phyloP scores from a whole-genome alignment of 108 stramenopile genomes.

The Skeletonema tropicum region DNA sequence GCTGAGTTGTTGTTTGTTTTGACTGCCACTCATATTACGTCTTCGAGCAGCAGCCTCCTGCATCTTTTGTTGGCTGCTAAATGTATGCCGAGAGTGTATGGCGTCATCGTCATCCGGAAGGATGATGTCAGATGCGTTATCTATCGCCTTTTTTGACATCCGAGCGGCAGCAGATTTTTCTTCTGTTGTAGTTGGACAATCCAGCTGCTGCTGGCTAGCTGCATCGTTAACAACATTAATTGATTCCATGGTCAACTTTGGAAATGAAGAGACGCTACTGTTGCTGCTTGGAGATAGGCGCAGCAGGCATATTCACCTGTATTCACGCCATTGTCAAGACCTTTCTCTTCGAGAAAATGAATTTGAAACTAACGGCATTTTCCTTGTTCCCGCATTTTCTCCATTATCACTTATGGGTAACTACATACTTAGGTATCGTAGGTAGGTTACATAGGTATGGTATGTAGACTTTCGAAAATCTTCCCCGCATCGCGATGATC shows the following conservation, averaged over 20 bases:
- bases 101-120: not conserved
- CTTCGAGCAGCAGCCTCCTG: not conserved
- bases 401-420: too few species aligned
- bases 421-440: too few species aligned
- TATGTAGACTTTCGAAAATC: too few species aligned
- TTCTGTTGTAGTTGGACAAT: not conserved
- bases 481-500: too few species aligned
- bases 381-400: too few species aligned
- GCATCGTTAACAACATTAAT: not conserved
- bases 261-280: not conserved
- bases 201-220: not conserved
- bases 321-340: not conserved
- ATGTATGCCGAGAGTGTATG: not conserved
- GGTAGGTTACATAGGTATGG: too few species aligned
- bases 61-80: not conserved
- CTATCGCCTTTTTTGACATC: conserved; percentile 1
- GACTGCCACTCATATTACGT: not conserved
- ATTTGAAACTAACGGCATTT: not conserved
- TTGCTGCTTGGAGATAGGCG: too few species aligned
- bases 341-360: not conserved
- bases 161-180: not conserved
- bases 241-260: not conserved
- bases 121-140: not conserved
- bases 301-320: too few species aligned
- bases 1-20: not conserved